Evolutionary conservation across 1,284 basidiomycete genomes (phyloP).

Genomic region (Rhodofomes roseus): DNA sequence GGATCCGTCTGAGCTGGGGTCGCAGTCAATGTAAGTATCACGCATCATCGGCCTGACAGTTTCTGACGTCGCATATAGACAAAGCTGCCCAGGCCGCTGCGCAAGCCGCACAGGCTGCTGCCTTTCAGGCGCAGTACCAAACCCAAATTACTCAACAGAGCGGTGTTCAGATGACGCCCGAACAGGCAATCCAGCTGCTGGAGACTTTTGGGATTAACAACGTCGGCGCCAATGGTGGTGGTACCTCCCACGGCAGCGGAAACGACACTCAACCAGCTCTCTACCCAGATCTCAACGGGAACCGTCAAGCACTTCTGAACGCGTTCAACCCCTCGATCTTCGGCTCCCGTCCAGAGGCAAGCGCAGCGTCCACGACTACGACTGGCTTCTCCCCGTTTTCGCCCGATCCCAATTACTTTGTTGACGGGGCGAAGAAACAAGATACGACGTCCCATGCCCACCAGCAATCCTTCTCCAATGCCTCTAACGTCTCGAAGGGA

Average conservation of each 20-base stretch:
- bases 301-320: slow-evolving; percentile 20
- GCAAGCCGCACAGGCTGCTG: slow-evolving; percentile 72
- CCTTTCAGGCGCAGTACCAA: slow-evolving; percentile 51
- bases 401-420: slow-evolving; percentile 34
- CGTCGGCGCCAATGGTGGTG: slow-evolving; percentile 29
- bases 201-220: slow-evolving; percentile 54
- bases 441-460: slow-evolving; percentile 14
- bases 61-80: slow-evolving; percentile 39
- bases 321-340: slow-evolving; percentile 21
- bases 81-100: slow-evolving; percentile 86
- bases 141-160: slow-evolving; percentile 27
- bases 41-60: background rate
- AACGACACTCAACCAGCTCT: slow-evolving; percentile 18
- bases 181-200: slow-evolving; percentile 65
- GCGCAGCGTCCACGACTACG: slow-evolving; percentile 14
- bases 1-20: slow-evolving; percentile 91
- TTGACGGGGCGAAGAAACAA: slow-evolving; percentile 21
- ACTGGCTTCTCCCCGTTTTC: slow-evolving; percentile 37
- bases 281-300: slow-evolving; percentile 20
- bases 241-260: slow-evolving; percentile 11
- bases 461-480: slow-evolving; percentile 33
- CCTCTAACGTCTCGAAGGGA: slow-evolving; percentile 39
- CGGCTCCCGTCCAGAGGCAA: slow-evolving; percentile 16
- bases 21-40: slow-evolving; percentile 75
- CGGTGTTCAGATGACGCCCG: slow-evolving; percentile 44